Conservation (phyloP, 257 asterid species). For the Solanum tarapatanum region DNA sequence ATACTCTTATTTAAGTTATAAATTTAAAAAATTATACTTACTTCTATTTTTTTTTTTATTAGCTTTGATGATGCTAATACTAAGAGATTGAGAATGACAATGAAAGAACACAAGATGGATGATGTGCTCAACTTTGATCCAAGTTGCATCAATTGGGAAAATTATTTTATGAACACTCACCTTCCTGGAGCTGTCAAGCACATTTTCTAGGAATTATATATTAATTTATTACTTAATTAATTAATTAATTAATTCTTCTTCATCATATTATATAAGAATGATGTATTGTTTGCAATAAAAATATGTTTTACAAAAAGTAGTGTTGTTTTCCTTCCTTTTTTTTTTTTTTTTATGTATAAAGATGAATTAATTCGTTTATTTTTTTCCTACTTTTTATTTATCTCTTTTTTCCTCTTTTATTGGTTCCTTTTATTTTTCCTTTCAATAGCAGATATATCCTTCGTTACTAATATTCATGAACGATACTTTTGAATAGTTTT, state of each 20-base stretch:
- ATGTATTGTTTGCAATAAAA: neutral
- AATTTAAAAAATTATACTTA: neutral
- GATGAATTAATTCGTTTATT: too few relatives aligned
- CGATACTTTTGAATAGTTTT: too few relatives aligned
- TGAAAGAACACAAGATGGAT: slow-evolving; percentile 5
- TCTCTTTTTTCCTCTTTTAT: too few relatives aligned
- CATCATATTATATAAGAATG: neutral
- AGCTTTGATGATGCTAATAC: slow-evolving; percentile 57
- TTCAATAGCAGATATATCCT: too few relatives aligned
- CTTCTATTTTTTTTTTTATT: neutral
- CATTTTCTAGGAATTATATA: slow-evolving; percentile 10
- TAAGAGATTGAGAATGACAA: slow-evolving; percentile 22
- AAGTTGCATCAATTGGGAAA: slow-evolving; percentile 38
- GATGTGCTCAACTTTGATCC: slow-evolving; percentile 39
- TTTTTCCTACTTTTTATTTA: too few relatives aligned
- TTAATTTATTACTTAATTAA: neutral
- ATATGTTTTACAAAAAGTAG: too few relatives aligned
- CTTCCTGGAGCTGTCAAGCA: slow-evolving; percentile 38
- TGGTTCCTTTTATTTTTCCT: too few relatives aligned
- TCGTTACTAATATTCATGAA: too few relatives aligned
- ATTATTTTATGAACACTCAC: slow-evolving; percentile 43
- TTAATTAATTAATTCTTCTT: neutral
- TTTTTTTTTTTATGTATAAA: too few relatives aligned
- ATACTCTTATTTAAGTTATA: too few relatives aligned
- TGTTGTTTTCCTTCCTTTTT: too few relatives aligned